Percentiles rank a stretch among this genome's conserved stretches.
phyloP scores from a whole-genome alignment of 441 rosid genomes.

The Gossypium aridum region DNA sequence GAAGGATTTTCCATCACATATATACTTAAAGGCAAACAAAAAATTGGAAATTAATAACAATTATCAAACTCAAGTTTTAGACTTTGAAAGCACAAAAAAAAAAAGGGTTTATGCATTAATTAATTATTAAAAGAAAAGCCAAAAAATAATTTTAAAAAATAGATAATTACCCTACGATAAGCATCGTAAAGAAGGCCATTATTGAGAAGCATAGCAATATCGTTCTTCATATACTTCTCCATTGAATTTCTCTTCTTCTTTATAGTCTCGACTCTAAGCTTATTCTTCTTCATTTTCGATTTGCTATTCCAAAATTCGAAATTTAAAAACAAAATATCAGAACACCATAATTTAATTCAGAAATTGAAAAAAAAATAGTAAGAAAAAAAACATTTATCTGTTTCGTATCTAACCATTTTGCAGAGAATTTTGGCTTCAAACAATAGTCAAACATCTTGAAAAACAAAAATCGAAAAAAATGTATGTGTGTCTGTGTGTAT shows the following conservation, averaged over 20 bases:
- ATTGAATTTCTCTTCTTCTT: conserved; percentile 61
- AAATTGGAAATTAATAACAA: background rate
- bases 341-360: background rate
- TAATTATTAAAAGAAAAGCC: background rate
- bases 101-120: background rate
- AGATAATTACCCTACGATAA: conserved; percentile 51
- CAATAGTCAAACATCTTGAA: conserved; percentile 47
- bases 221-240: conserved; percentile 55
- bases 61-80: background rate
- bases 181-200: conserved; percentile 58
- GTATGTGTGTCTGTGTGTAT: no score
- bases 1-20: background rate
- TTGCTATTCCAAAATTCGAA: conserved; percentile 34
- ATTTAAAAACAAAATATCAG: no score
- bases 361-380: background rate
- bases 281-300: conserved; percentile 40
- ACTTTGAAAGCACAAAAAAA: background rate
- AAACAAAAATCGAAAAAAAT: background rate
- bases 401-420: conserved; percentile 44
- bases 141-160: background rate
- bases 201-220: conserved; percentile 66
- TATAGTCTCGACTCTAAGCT: conserved; percentile 52
- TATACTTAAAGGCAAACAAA: background rate
- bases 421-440: conserved; percentile 52
- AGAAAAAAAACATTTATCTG: background rate